Conservation (phyloP, 1,139 yeast species). For the Magnusiomyces fungicola region DNA sequence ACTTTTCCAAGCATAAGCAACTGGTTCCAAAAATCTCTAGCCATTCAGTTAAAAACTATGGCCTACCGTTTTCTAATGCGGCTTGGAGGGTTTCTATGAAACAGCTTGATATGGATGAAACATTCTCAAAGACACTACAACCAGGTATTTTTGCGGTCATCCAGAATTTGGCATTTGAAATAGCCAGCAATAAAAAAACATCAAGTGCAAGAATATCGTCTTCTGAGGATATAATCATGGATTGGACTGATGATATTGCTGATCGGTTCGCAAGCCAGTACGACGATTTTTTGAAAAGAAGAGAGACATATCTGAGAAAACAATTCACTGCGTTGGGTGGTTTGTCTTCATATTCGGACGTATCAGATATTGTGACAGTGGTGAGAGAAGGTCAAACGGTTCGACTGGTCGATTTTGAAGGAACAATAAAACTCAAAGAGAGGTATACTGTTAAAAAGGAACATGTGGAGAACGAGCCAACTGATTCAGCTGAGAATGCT, state of each 20-base stretch:
- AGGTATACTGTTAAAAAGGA: too few species aligned
- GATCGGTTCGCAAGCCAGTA: not conserved
- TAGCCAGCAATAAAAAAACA: not conserved
- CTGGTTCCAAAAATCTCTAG: not conserved
- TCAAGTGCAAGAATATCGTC: too few species aligned
- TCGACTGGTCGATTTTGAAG: too few species aligned
- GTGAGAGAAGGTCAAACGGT: too few species aligned
- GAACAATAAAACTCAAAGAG: too few species aligned
- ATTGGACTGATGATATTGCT: not conserved
- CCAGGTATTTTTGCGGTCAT: not conserved
- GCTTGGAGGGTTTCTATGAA: not conserved
- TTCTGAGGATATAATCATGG: not conserved
- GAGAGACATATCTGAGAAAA: not conserved
- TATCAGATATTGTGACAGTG: too few species aligned
- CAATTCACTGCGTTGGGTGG: too few species aligned
- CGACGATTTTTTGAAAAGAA: not conserved
- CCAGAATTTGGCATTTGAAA: not conserved
- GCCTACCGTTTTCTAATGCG: not conserved
- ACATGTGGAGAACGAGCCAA: too few species aligned
- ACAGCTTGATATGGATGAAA: too few species aligned
- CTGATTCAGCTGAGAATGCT: too few species aligned
- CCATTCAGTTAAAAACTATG: not conserved
- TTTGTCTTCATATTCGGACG: too few species aligned
- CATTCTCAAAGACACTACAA: not conserved
- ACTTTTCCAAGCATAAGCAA: not conserved